A percentile compares a stretch with the other conserved stretches of the same genome.
phyloP scores from a whole-genome alignment of 2,329 filamentous ascomycete species.

The Fusarium torreyae region DNA sequence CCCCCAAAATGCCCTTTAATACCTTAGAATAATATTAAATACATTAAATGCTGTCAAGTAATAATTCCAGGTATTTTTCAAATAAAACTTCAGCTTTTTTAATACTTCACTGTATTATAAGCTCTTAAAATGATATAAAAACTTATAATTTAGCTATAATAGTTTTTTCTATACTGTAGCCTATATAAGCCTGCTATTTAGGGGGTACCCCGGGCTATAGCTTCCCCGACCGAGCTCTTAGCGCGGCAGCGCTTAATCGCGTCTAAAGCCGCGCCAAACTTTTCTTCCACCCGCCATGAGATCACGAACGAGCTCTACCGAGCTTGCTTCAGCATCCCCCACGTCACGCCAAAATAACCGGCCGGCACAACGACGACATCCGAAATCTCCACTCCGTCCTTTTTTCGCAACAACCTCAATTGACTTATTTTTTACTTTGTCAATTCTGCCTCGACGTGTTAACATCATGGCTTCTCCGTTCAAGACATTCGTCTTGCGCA shows the following conservation, averaged over 20 bases:
- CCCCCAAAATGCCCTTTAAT: too few relatives aligned
- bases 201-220: constrained; percentile 15
- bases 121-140: neutral
- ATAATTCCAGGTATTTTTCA: neutral
- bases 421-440: neutral
- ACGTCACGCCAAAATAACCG: constrained; percentile 36
- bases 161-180: accelerated
- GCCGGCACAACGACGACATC: constrained; percentile 25
- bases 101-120: neutral
- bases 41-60: neutral
- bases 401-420: constrained; percentile 24
- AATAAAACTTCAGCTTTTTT: neutral
- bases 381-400: constrained; percentile 41
- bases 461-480: constrained; percentile 51
- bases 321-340: constrained; percentile 38
- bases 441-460: too few relatives aligned
- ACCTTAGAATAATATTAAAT: neutral
- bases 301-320: constrained; percentile 48
- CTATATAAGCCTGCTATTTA: constrained; percentile 21
- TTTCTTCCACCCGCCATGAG: constrained; percentile 48
- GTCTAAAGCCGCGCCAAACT: constrained; percentile 44
- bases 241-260: constrained; percentile 41
- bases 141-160: neutral
- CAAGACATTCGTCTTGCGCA: constrained; percentile 54
- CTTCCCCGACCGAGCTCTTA: neutral